Percentiles rank a stretch among this genome's conserved stretches.
phyloP scores from a whole-genome alignment of 495 filamentous ascomycete species.

The Podospora australis region DNA sequence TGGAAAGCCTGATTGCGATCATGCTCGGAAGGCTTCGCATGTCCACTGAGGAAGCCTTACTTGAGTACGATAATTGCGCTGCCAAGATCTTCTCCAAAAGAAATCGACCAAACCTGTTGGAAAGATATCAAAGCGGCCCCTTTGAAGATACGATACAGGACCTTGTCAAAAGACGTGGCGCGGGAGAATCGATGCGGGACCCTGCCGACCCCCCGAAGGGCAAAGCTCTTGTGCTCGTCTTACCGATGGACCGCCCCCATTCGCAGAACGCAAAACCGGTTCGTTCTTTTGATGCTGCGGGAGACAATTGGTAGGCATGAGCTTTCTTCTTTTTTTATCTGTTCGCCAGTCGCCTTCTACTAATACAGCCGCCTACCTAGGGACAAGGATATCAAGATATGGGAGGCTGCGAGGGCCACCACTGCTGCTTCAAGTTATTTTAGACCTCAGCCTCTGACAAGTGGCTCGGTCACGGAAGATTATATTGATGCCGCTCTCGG shows the following conservation, averaged over 20 bases:
- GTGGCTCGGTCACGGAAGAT: neutral
- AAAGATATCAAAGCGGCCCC: too few species aligned
- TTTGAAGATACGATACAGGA: neutral
- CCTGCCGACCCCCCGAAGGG: neutral
- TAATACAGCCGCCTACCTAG: neutral
- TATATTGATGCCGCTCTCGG: slow-evolving; percentile 27
- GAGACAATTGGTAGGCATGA: neutral
- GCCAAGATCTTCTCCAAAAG: slow-evolving; percentile 20
- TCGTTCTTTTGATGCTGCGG: neutral
- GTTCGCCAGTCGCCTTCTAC: neutral
- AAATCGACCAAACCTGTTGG: too few species aligned
- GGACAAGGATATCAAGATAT: slow-evolving; percentile 9
- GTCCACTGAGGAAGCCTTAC: slow-evolving; percentile 24
- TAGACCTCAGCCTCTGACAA: neutral
- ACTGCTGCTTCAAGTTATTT: slow-evolving; percentile 14
- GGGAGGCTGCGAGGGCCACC: slow-evolving; percentile 17
- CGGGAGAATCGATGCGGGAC: neutral
- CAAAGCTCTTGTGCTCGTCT: neutral
- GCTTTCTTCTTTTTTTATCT: too few species aligned
- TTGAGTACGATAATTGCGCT: slow-evolving; percentile 20
- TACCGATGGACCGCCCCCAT: neutral
- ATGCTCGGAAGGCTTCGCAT: slow-evolving; percentile 32
- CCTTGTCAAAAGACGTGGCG: neutral
- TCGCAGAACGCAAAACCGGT: neutral
- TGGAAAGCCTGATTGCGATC: slow-evolving; percentile 29